Evolutionary conservation across 2,329 filamentous ascomycete species (phyloP), one percentile per base, ranked within the genome.

Genomic region (Ascochyta clinopodiicola): DNA sequence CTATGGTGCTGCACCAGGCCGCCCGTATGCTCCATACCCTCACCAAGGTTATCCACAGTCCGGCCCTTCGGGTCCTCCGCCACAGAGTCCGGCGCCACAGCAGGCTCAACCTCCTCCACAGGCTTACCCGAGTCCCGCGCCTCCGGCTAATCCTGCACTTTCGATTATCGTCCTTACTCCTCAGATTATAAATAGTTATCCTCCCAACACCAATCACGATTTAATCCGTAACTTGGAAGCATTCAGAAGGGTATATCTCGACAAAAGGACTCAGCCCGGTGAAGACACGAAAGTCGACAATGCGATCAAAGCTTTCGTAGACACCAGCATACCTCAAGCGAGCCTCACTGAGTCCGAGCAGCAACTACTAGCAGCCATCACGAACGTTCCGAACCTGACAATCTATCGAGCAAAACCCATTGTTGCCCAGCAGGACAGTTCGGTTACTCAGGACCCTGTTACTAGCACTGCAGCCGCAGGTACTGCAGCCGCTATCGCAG

Each of bases 161-260:
- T 35, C 60, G 7, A 48, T 49, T 25, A 51, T 60, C 13, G 42
- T 47, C 15, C 35, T 50, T 8, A 56, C 58, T 2, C 62, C 62
- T 15, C 65, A 71, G 37, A 61, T 68, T 1, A 64, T 69, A 32
- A 68, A 67, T 21, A 71, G 70, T 3, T 75, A 74, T 47, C 71
- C 70, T 5, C 40, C 59, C 6, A 63, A 64, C 7, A 69, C 67
- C 8, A 62, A 69, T 31, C 65, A 66, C 2, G 67, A 68, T 8
- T 51, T 74, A 5, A 72, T 73, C 17, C 59, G 61, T 36, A 71
- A 73, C 43, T 61, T 75, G 2, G 73, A 75, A 50, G 70, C 71
- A 13, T 75, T 74, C 52, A 63, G 73, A 17, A 56, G 57, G 3
- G 65, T 69, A 12, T 75, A 72, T 55, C 60, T 73, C 12, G 58